Base-by-base conservation (phyloP, 345 rosid genomes). In the Boechera stricta region DNA sequence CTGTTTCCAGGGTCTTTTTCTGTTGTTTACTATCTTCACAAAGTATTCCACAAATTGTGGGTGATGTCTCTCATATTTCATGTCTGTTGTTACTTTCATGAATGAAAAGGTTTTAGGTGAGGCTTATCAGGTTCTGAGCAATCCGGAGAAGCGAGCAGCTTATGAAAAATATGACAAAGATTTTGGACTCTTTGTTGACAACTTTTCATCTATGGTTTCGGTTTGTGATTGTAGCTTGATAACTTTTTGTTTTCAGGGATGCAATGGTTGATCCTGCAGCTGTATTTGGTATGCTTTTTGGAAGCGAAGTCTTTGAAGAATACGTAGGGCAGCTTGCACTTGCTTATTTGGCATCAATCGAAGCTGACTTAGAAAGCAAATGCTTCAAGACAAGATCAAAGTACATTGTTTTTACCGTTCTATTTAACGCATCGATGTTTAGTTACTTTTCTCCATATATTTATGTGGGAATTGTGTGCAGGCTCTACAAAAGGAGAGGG, bases 261-360 rank as follows among this genome's bases (percentile, higher is more conserved):
- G 55, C 86, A 48, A 96, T 96, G 96, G 71, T 90, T 77, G 99
- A 95, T 57, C 94, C 99, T 83, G 72, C 97, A 52, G 84, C 93
- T 57, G 96, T 95, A 6, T 95, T 95, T 76, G 97, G 98, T 45
- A 91, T 91, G 98, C 84, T 91, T 54, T 92, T 95, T 52, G 98
- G 96, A 33, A 92, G 97, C 44, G 97, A 95, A 28, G 76, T 48
- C 63, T 95, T 95, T 79, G 99, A 95, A 74, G 99, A 95, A 58
- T 95, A 92, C 51, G 61, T 92, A 69, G 98, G 99, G 3, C 88
- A 92, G 75, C 94, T 95, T 73, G 97, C 96, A 11, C 73, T 95
- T 83, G 96, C 97, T 70, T 75, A 89, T 31, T 35, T 87, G 69
- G 80, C 91, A 47, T 51, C 89, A 13, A 39, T 84, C 26, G 97